Evolutionary conservation across 2,329 filamentous ascomycete genomes (phyloP).

Genomic region (Huntiella bhutanensis): DNA sequence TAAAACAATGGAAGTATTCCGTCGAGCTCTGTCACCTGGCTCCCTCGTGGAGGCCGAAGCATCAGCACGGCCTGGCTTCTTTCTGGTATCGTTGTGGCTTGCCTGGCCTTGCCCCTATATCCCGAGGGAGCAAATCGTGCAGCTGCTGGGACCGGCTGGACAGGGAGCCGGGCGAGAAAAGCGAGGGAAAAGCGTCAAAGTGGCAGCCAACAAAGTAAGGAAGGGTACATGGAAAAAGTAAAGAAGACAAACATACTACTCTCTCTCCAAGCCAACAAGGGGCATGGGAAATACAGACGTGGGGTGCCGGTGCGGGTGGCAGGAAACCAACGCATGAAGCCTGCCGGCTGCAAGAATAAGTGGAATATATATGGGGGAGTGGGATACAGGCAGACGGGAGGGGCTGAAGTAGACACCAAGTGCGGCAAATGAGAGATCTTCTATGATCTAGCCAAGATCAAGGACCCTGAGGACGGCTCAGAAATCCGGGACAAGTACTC

Average conservation of each 20-base stretch:
- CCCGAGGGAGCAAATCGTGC: neutral
- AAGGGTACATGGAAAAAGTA: neutral
- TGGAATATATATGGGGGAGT: neutral
- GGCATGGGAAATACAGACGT: no score
- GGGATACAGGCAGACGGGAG: neutral
- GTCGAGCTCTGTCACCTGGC: neutral
- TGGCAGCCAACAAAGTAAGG: slow-evolving; percentile 1
- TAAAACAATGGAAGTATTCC: neutral
- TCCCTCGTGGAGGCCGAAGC: neutral
- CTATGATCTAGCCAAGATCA: no score
- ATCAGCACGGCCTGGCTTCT: no score
- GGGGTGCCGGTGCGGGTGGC: no score
- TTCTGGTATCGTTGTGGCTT: neutral
- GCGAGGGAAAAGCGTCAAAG: neutral
- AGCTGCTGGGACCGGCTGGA: neutral
- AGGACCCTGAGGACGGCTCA: no score
- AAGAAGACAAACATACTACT: slow-evolving; percentile 15
- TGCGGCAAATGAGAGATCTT: no score
- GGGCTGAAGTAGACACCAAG: neutral
- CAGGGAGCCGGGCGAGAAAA: neutral
- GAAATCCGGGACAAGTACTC: slow-evolving; percentile 5
- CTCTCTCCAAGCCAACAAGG: neutral
- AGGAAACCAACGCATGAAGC: no score
- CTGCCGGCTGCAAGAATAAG: no score
- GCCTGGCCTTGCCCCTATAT: neutral